Evolutionary conservation across 805 yeast genomes (phyloP).

Genomic region (Cephaloascus fragrans): DNA sequence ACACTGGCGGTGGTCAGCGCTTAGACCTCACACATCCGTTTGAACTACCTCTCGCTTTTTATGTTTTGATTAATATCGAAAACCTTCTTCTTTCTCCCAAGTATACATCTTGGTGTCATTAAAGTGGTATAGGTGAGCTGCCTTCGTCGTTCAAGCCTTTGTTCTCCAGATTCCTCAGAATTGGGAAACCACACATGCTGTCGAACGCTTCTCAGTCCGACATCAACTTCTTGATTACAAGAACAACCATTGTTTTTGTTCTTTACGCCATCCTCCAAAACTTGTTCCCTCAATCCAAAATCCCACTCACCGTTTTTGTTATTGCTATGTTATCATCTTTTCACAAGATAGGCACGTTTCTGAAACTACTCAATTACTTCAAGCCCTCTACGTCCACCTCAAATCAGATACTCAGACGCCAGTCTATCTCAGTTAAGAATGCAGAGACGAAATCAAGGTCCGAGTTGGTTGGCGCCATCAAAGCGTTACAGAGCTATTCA

Average conservation of each 20-base stretch:
- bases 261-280: neutral
- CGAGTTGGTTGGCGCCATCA: conserved; percentile 26
- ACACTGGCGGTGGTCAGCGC: too few species aligned
- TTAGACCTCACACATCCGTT: too few species aligned
- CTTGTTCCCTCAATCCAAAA: neutral
- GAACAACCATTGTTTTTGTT: neutral
- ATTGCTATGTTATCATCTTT: neutral
- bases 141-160: too few species aligned
- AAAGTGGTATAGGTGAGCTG: too few species aligned
- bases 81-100: too few species aligned
- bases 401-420: neutral
- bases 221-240: neutral
- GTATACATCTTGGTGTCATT: too few species aligned
- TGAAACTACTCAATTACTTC: neutral
- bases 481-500: conserved; percentile 36
- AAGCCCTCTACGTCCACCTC: neutral
- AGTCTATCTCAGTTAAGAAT: neutral
- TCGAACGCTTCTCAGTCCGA: too few species aligned
- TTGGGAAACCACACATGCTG: too few species aligned
- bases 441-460: conserved; percentile 7
- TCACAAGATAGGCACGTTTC: neutral
- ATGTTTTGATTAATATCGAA: too few species aligned
- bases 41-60: too few species aligned
- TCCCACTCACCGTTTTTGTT: neutral
- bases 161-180: too few species aligned